Evolutionary conservation across 31 red algal genomes (phyloP), one percentile per base, ranked within the genome.

Genomic region (Asparagopsis taxiformis): DNA sequence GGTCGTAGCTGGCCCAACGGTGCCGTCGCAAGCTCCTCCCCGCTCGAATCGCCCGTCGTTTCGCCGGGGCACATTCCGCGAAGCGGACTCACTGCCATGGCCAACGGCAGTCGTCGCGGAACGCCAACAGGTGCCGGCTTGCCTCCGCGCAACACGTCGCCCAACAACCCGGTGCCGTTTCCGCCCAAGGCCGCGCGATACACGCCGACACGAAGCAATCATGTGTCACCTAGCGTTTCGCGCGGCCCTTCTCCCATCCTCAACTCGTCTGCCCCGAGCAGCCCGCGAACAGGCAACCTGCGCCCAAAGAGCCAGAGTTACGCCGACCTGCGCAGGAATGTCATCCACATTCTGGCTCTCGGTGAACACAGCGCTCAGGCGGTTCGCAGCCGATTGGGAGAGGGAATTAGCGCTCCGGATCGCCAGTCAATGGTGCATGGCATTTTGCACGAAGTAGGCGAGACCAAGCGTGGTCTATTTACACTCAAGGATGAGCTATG

Each of bases 311-410:
- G 34, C 37, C 22, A 68, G 34, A 39, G 49, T 50, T n/a, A 3
- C 16, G 49, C 0, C 7, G 68, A 31, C 49, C 21, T 72, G 68
- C 49, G 52, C 20, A 23, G 25, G 50, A 57, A 55, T 72, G 49
- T 72, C 50, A 72, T 72, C 15, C 68, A 72, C 50, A 56, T 56
- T 31, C 51, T 72, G 50, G 68, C 68, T 55, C 51, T 57, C 0
- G 50, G 51, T 15, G 16, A 20, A 23, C 6, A 21, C 31, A 48
- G 22, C 17, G 19, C 49, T 17, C 64, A 68, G 10, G 31, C 64
- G 3, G 35, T 68, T 17, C 20, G 20, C 20, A 68, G 64, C 64
- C 31, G 64, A 13, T 32, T 46, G 4, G 4, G 41, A 3, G 64
- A 28, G 21, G 49, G 37, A 6, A 7, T n/a, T 8, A n/a, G 17